Evolutionary conservation across 768 basidiomycete genomes (phyloP).

Genomic region (Porpolomopsis calyptriformis): DNA sequence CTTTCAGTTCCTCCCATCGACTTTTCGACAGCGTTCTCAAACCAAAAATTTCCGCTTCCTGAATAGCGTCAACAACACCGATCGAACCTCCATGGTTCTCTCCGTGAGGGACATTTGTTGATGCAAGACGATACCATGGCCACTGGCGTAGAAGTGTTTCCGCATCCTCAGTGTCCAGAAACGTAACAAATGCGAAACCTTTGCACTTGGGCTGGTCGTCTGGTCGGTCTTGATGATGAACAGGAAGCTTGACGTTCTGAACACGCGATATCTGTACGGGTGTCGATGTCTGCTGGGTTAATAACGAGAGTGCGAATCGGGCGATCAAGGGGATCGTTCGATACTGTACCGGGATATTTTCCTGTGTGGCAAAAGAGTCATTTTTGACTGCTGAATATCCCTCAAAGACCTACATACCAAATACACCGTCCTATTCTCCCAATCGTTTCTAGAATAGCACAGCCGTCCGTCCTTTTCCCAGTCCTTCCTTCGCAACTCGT

Average conservation of each 20-base stretch:
- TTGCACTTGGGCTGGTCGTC: conserved; percentile 49
- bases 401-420: conserved; percentile 35
- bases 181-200: conserved; percentile 64
- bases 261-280: conserved; percentile 23
- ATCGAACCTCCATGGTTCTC: not conserved
- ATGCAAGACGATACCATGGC: conserved; percentile 46
- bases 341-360: conserved; percentile 52
- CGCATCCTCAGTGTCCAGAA: conserved; percentile 31
- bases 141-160: conserved; percentile 38
- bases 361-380: conserved; percentile 31
- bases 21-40: conserved; percentile 46
- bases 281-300: conserved; percentile 12
- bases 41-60: conserved; percentile 47
- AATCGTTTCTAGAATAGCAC: conserved; percentile 31
- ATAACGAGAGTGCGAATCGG: conserved; percentile 32
- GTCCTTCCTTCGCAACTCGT: conserved; percentile 52
- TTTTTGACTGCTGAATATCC: not conserved
- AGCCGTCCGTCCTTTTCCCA: conserved; percentile 22
- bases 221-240: conserved; percentile 53
- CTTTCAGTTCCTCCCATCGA: conserved; percentile 53
- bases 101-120: not conserved
- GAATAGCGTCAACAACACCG: conserved; percentile 1
- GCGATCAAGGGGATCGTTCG: conserved; percentile 42
- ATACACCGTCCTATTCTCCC: conserved; percentile 59
- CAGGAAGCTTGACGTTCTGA: conserved; percentile 47